Evolutionary conservation across 1,284 basidiomycete species (phyloP).

Genomic region (Irpex sp.): DNA sequence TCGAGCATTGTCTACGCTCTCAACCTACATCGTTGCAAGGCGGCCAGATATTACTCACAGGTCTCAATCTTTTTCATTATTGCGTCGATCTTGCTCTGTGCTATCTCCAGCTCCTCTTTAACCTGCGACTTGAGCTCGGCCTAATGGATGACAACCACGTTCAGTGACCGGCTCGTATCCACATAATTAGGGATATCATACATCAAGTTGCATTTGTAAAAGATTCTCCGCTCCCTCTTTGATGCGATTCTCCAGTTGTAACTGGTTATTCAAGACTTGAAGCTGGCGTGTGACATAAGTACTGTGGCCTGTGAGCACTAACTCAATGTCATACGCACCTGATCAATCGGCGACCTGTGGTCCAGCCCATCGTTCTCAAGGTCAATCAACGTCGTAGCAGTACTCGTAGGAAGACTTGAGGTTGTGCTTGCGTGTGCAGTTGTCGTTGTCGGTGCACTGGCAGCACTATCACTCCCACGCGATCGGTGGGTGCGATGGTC

Average conservation of each 20-base stretch:
- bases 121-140: constrained; percentile 68
- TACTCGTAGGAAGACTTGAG: not conserved
- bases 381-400: constrained; percentile 28
- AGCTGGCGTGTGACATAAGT: constrained; percentile 41
- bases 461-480: constrained; percentile 12
- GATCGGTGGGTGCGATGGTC: constrained; percentile 12
- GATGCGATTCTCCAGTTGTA: constrained; percentile 73
- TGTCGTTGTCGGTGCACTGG: constrained; percentile 2
- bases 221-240: constrained; percentile 86
- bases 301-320: not conserved
- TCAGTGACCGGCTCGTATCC: constrained; percentile 10
- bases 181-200: constrained; percentile 28
- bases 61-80: constrained; percentile 62
- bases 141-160: constrained; percentile 31
- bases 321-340: constrained; percentile 1
- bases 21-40: constrained; percentile 5
- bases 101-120: constrained; percentile 71
- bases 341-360: constrained; percentile 6
- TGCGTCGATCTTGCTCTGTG: constrained; percentile 66
- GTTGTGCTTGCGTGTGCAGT: constrained; percentile 6
- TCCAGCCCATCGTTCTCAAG: constrained; percentile 4
- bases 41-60: constrained; percentile 38
- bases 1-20: constrained; percentile 25
- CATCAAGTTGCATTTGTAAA: constrained; percentile 62
- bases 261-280: constrained; percentile 59